A percentile compares a stretch with the other conserved stretches of the same genome.
These are phyloP conservation scores for Colletotrichum chlorophyti DNA, from an alignment of 2,329 filamentous ascomycete species.

Conservation along the genomic window DNA sequence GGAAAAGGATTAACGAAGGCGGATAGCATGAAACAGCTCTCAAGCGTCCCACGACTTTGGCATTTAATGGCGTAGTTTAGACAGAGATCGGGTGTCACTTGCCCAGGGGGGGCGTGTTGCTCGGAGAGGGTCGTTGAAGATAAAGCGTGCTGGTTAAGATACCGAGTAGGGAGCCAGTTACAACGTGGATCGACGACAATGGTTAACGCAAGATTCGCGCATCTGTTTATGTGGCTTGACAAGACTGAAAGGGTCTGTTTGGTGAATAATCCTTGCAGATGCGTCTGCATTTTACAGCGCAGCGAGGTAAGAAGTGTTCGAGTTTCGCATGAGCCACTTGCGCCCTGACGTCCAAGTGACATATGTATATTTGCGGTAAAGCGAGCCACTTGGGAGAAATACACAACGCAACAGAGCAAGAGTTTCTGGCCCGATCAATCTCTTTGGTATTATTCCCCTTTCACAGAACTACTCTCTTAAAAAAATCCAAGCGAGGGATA, in stretches of 20 bases:
- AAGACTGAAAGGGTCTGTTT: too few relatives aligned
- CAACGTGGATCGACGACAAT: too few relatives aligned
- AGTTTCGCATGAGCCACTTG: constrained; percentile 4
- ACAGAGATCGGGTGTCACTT: constrained; percentile 2
- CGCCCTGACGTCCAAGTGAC: background rate
- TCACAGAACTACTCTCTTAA: background rate
- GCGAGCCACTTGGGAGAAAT: too few relatives aligned
- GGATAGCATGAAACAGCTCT: constrained; percentile 15
- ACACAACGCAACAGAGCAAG: background rate
- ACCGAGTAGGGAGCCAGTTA: too few relatives aligned
- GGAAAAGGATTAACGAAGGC: constrained; percentile 21
- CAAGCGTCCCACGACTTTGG: constrained; percentile 25
- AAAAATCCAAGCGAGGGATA: background rate
- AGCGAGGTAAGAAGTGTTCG: background rate
- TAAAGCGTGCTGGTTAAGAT: too few relatives aligned
- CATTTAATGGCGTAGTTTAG: constrained; percentile 28
- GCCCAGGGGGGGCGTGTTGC: background rate
- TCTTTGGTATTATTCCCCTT: constrained; percentile 5
- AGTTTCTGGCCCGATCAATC: background rate
- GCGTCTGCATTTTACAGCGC: too few relatives aligned
- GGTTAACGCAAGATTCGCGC: too few relatives aligned
- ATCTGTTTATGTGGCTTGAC: too few relatives aligned
- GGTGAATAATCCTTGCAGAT: too few relatives aligned
- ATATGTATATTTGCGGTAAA: too few relatives aligned
- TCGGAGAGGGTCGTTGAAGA: background rate